A percentile compares a stretch with the other conserved stretches of the same genome.
Conservation (phyloP, 2,329 filamentous ascomycete genomes). For the Ophiostoma sp. region DNA sequence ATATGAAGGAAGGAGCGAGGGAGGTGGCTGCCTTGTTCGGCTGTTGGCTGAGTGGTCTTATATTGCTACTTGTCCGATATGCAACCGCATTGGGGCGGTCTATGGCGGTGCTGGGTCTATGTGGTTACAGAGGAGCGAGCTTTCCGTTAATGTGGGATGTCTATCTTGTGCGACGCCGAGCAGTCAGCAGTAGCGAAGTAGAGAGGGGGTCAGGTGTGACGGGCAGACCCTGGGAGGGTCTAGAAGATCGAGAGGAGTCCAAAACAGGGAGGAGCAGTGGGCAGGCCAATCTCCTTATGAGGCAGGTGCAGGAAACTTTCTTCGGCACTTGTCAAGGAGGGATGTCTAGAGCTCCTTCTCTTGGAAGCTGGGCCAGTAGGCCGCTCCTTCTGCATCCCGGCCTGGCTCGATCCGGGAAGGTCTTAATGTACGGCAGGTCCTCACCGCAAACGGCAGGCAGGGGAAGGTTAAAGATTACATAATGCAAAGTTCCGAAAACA, state of each 20-base stretch:
- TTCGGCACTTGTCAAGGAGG: neutral
- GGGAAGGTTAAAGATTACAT: neutral
- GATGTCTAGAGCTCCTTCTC: neutral
- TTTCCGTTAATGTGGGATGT: slow-evolving; percentile 4
- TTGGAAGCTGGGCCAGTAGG: neutral
- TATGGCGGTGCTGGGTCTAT: neutral
- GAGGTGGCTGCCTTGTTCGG: neutral
- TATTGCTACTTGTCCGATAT: neutral
- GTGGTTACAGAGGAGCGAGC: neutral
- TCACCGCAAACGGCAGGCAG: neutral
- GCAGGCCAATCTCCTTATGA: neutral
- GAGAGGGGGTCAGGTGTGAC: slow-evolving; percentile 1
- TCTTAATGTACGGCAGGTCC: neutral
- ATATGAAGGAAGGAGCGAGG: neutral
- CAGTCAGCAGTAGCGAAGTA: slow-evolving; percentile 16
- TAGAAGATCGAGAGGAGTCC: neutral
- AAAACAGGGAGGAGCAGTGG: neutral
- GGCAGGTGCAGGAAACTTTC: neutral
- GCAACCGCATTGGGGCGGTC: neutral
- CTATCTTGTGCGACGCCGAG: slow-evolving; percentile 4
- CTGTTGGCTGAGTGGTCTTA: neutral
- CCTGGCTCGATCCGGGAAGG: neutral
- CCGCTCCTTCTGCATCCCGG: neutral
- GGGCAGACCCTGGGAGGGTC: neutral
- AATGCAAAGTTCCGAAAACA: neutral